Evolutionary conservation across 2,329 filamentous ascomycete species (phyloP), one percentile per base, ranked within the genome.

Genomic region (Aspergillus sp.): DNA sequence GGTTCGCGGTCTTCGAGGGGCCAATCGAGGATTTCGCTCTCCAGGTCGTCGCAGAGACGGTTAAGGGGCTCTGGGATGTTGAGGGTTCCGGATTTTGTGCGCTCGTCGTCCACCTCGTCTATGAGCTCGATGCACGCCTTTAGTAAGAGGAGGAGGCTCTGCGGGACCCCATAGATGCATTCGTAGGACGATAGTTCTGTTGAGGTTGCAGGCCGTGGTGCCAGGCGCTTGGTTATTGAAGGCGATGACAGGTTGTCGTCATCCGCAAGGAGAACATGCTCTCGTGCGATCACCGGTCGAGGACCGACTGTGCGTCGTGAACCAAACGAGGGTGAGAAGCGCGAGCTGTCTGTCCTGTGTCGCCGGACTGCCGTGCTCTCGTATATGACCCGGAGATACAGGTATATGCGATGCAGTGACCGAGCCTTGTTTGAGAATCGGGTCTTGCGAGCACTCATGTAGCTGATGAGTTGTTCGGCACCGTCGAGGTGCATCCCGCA

Each of bases 401-500:
- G n/a, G 27, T 56, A 56, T 41, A 59, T 52, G 24, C 52, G 57
- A 43, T 59, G 57, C 8, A 59, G 41, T 8, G 57, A 47, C 9
- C 45, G 40, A 2, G 57, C 52, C 43, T 56, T 59, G 4, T 19
- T 40, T n/a, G 57, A 59, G 23, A 44, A 59, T 4, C 14, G 27
- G 8, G 46, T 27, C 27, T 59, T 59, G 14, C 33, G 37, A 4
- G 37, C 31, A 12, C 17, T 33, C 35, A 37, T 52, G 7, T 56
- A 17, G n/a, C 21, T 59, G 17, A 59, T 59, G 21, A 59, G 41
- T 8, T 45, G 50, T n/a, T 24, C 23, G 17, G 57, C 57, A 1
- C 52, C 57, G n/a, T 59, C 57, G 2, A 59, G 23, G 27, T 59
- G 57, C 5, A 59, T 21, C n/a, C 57, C 33, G 8, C 57, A 59